Conservation (phyloP, 805 yeast genomes). For the Blastobotrys mokoenaii region DNA sequence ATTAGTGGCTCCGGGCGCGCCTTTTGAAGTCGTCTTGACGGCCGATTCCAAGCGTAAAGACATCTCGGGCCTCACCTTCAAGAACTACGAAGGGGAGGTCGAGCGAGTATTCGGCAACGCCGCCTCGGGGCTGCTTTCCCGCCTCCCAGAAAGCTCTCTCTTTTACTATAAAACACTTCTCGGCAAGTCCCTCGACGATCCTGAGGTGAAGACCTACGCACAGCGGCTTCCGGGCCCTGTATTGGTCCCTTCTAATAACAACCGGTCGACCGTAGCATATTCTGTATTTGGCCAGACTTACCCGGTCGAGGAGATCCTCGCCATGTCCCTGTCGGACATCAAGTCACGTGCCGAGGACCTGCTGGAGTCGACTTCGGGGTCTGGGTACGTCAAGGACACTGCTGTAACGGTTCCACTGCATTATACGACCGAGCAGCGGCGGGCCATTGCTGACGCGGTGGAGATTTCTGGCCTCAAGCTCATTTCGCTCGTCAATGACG, state of each 20-base stretch:
- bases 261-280: slow-evolving; percentile 52
- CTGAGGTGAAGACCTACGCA: slow-evolving; percentile 40
- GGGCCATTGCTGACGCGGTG: slow-evolving; percentile 64
- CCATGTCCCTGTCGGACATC: slow-evolving; percentile 70
- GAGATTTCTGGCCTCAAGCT: slow-evolving; percentile 58
- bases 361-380: slow-evolving; percentile 35
- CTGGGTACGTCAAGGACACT: slow-evolving; percentile 50
- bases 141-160: slow-evolving; percentile 66
- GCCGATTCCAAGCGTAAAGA: slow-evolving; percentile 91
- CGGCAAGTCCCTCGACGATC: slow-evolving; percentile 40
- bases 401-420: slow-evolving; percentile 74
- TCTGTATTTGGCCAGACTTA: slow-evolving; percentile 39
- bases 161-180: slow-evolving; percentile 61
- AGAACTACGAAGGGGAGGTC: slow-evolving; percentile 11
- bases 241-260: slow-evolving; percentile 32
- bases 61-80: slow-evolving; percentile 62
- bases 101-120: slow-evolving; percentile 75
- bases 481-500: slow-evolving; percentile 75
- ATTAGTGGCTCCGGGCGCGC: slow-evolving; percentile 82
- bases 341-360: slow-evolving; percentile 54
- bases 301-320: slow-evolving; percentile 70
- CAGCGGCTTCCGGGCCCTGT: slow-evolving; percentile 54
- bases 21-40: slow-evolving; percentile 80
- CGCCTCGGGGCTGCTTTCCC: slow-evolving; percentile 58
- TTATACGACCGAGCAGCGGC: slow-evolving; percentile 56